Evolutionary conservation across 2,329 filamentous ascomycete species (phyloP).

Genomic region (Elsinoe ampelina): DNA sequence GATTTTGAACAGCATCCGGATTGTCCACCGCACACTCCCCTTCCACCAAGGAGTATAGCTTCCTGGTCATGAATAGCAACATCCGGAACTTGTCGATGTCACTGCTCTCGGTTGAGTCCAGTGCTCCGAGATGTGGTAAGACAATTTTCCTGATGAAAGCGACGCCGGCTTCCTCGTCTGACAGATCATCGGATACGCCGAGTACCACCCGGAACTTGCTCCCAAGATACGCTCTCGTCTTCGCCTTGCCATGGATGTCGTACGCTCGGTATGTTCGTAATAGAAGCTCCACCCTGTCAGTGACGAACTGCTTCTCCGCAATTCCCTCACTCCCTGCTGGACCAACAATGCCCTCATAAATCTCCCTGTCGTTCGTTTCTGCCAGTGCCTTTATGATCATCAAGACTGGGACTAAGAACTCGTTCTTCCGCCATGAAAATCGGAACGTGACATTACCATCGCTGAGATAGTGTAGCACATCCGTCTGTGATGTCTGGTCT

Average conservation of each 20-base stretch:
- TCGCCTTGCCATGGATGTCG: constrained; percentile 67
- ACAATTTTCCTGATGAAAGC: constrained; percentile 88
- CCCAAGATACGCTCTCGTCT: constrained; percentile 79
- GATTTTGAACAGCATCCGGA: constrained; percentile 90
- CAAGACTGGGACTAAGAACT: constrained; percentile 90
- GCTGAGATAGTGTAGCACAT: constrained; percentile 88
- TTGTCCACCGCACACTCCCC: constrained; percentile 92
- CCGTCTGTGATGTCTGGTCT: constrained; percentile 97
- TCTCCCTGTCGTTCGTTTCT: constrained; percentile 92
- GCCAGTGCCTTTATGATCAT: constrained; percentile 94
- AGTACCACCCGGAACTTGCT: constrained; percentile 85
- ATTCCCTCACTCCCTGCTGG: constrained; percentile 64
- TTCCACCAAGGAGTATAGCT: constrained; percentile 85
- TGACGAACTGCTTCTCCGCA: constrained; percentile 79
- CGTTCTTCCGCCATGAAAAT: constrained; percentile 96
- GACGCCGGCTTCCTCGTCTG: constrained; percentile 78
- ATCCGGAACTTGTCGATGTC: constrained; percentile 89
- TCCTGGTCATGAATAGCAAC: constrained; percentile 91
- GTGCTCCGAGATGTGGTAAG: constrained; percentile 80
- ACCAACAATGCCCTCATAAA: constrained; percentile 88
- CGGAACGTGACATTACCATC: constrained; percentile 96
- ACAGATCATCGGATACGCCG: constrained; percentile 71
- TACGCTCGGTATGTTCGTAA: constrained; percentile 91
- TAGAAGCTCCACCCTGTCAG: constrained; percentile 84
- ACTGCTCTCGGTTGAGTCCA: constrained; percentile 72